Evolutionary conservation across 164 flowering plant genomes (phyloP).

Genomic region (Stephania japonica): DNA sequence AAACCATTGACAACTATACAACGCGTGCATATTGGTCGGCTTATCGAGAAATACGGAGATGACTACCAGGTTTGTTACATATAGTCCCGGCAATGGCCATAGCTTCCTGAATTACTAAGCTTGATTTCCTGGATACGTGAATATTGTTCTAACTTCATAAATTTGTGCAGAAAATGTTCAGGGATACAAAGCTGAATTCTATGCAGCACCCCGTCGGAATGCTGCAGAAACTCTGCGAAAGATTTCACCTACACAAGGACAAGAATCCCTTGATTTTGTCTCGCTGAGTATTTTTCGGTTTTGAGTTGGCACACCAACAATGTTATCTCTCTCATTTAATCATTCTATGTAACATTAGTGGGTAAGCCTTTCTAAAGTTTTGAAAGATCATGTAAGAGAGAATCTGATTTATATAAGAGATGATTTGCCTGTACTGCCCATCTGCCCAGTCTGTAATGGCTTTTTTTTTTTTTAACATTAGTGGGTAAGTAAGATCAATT

Average conservation of each 20-base stretch:
- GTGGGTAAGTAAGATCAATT: too few relatives aligned
- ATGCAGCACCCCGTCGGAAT: conserved; percentile 86
- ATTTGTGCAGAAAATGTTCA: conserved; percentile 71
- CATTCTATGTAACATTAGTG: neutral
- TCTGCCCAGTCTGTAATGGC: neutral
- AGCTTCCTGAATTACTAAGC: neutral
- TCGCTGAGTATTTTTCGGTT: conserved; percentile 7
- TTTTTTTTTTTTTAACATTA: too few relatives aligned
- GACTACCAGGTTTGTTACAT: conserved; percentile 53
- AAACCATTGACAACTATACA: conserved; percentile 78
- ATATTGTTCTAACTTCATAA: neutral
- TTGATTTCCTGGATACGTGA: neutral
- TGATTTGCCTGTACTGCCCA: neutral
- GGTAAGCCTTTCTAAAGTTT: neutral
- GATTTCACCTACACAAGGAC: conserved; percentile 44
- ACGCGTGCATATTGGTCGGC: conserved; percentile 46
- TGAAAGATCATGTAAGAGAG: neutral
- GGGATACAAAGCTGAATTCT: conserved; percentile 70
- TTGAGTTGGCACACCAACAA: neutral
- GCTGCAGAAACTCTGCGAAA: conserved; percentile 65
- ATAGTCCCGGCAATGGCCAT: neutral
- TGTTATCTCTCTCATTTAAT: neutral
- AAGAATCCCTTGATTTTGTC: conserved; percentile 45
- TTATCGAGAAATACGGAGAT: conserved; percentile 77
- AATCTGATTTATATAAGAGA: neutral